phyloP scores from a whole-genome alignment of 768 basidiomycete genomes.

The Trametes maxima region DNA sequence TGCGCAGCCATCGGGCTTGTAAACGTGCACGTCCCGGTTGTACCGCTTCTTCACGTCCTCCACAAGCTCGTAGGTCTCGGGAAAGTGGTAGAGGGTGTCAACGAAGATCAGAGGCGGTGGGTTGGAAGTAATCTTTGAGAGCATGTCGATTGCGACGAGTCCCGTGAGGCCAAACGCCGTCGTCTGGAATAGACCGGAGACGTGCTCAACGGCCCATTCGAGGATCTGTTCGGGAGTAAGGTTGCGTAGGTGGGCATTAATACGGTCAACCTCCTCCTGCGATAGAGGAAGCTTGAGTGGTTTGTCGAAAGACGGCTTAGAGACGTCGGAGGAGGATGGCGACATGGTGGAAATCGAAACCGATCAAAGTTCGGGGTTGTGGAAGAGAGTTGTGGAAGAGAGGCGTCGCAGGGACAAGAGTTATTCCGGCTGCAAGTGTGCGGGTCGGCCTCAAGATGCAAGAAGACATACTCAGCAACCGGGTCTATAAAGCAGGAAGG shows the following conservation, averaged over 20 bases:
- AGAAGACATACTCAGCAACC: conserved; percentile 15
- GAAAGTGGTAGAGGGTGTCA: conserved; percentile 96
- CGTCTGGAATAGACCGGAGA: conserved; percentile 87
- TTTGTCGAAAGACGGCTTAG: conserved; percentile 38
- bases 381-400: background rate
- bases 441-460: conserved; percentile 1
- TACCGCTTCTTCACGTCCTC: conserved; percentile 80
- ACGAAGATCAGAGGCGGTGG: conserved; percentile 91
- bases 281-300: conserved; percentile 62
- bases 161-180: conserved; percentile 98
- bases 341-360: background rate
- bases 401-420: conserved; percentile 4
- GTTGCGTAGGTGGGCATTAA: conserved; percentile 74
- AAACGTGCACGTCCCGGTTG: conserved; percentile 70
- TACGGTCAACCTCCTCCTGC: conserved; percentile 55
- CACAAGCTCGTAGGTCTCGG: conserved; percentile 88
- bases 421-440: background rate
- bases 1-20: conserved; percentile 72
- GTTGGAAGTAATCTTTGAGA: conserved; percentile 71
- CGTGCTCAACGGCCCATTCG: conserved; percentile 76
- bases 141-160: conserved; percentile 92
- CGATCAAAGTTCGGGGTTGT: background rate
- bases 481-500: conserved; percentile 8
- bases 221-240: conserved; percentile 86
- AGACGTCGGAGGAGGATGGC: conserved; percentile 9